Evolutionary conservation across 805 yeast genomes (phyloP).

Genomic region (Pichia rugopelliculosa): DNA sequence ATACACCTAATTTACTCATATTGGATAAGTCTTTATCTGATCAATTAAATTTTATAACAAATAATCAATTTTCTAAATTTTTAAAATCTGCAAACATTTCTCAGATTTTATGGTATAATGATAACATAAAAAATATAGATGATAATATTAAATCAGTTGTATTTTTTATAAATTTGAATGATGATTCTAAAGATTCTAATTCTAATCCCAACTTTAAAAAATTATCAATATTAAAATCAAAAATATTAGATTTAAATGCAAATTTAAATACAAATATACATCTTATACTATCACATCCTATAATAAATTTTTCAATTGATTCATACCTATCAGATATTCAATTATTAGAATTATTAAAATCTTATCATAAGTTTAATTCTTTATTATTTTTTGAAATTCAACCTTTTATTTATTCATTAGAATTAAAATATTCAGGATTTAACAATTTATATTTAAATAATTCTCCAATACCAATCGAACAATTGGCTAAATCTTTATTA

Average conservation of each 20-base stretch:
- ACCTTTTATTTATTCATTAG: conserved; percentile 36
- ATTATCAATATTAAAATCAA: neutral
- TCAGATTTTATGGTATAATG: conserved; percentile 27
- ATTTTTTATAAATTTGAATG: conserved; percentile 2
- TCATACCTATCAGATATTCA: conserved; percentile 19
- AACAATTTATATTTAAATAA: conserved; percentile 2
- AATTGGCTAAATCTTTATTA: conserved; percentile 43
- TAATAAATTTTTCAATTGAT: conserved; percentile 11
- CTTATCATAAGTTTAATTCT: conserved; percentile 7
- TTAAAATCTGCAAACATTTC: conserved; percentile 19
- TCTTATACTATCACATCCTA: conserved; percentile 4
- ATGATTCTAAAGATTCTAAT: neutral
- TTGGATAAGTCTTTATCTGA: conserved; percentile 22
- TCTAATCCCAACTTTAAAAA: neutral
- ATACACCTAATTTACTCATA: conserved; percentile 9
- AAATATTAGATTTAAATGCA: neutral
- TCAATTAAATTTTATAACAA: conserved; percentile 21
- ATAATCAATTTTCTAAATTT: conserved; percentile 20
- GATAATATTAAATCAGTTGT: conserved; percentile 14
- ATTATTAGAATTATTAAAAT: conserved; percentile 21
- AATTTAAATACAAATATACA: neutral
- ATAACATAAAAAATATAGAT: neutral
- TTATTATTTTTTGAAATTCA: conserved; percentile 32
- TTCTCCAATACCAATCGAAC: conserved; percentile 39
- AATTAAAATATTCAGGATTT: conserved; percentile 22